Evolutionary conservation across 2,329 filamentous ascomycete genomes (phyloP), one percentile per base, ranked within the genome.

Genomic region (Zymoseptoria passerinii): DNA sequence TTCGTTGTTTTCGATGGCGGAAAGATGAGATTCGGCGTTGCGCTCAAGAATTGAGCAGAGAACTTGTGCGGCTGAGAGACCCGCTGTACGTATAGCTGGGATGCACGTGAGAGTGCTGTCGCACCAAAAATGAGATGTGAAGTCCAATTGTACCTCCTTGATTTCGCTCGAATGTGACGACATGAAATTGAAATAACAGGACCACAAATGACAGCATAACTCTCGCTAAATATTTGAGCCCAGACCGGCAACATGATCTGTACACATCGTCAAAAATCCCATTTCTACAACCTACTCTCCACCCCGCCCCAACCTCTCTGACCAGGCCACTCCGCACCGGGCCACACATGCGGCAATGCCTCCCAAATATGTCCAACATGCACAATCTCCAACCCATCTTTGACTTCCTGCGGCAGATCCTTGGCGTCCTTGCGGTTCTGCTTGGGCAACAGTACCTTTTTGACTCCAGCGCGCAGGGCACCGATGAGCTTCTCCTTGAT

Each of bases 401-500:
- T 88, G 53, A 99, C 94, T 76, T 99, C 94, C 63, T 87, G 81
- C 0, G 94, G 94, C 57, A 97, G 79, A 74, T 97, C 92, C 74
- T 88, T 89, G 59, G 89, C 87, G 71, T 99, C 94, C 76, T 97
- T 97, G 63, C 86, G 83, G 73, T 99, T 99, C 66, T 89, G 87
- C 29, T 87, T 83, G 2, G 94, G 94, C 7, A 99, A 78, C 60
- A 99, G 74, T 7, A 99, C 92, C 29, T 90, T 92, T 81, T 96
- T 95, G 61, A 99, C 92, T 28, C 94, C 94, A 1, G 94, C 94
- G 57, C 92, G 83, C 70, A 95, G 80, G 8, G 94, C 94, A 20
- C 94, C 94, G 70, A 99, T 97, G 55, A 97, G 81, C 75, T 99
- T 99, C 83, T 99, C 92, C 76, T 97, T 96, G 77, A 99, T 97